Conservation (phyloP, 2,329 filamentous ascomycete species). For the Geoglossum cookeanum region DNA sequence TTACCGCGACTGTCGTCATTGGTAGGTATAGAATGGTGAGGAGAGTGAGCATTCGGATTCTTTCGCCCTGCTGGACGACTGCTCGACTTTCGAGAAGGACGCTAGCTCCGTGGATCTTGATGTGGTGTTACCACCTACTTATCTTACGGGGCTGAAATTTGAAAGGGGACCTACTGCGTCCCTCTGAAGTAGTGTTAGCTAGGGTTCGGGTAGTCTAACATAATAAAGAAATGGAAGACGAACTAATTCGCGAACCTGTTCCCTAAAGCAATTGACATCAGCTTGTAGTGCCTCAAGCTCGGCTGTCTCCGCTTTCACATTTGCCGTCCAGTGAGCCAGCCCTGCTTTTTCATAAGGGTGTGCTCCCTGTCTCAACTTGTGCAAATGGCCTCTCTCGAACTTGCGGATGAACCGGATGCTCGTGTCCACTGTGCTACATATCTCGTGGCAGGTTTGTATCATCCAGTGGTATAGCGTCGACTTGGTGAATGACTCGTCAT, state of each 20-base stretch:
- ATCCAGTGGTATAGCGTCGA: not conserved
- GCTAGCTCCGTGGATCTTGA: not conserved
- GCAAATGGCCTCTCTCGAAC: not conserved
- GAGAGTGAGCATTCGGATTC: not conserved
- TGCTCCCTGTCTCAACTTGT: not conserved
- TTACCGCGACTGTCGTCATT: not conserved
- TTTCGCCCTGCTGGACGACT: not conserved
- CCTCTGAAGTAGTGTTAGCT: not conserved
- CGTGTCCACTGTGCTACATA: not conserved
- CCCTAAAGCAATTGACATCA: not conserved
- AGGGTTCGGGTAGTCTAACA: too few species aligned
- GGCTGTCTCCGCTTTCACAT: not conserved
- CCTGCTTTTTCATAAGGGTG: not conserved
- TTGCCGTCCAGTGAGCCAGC: not conserved
- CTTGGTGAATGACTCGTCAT: not conserved
- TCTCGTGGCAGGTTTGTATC: not conserved
- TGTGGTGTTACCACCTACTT: too few species aligned
- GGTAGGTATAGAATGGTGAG: not conserved
- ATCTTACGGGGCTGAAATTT: too few species aligned
- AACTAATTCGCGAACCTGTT: not conserved
- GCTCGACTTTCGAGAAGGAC: not conserved
- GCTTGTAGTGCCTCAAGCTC: not conserved
- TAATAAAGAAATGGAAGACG: not conserved
- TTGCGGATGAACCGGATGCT: not conserved
- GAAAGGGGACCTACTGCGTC: not conserved